Percentiles rank a stretch among this genome's conserved stretches.
Evolutionary conservation across 1,139 yeast species (phyloP).

Genomic region (Pichia kudriavzevii): DNA sequence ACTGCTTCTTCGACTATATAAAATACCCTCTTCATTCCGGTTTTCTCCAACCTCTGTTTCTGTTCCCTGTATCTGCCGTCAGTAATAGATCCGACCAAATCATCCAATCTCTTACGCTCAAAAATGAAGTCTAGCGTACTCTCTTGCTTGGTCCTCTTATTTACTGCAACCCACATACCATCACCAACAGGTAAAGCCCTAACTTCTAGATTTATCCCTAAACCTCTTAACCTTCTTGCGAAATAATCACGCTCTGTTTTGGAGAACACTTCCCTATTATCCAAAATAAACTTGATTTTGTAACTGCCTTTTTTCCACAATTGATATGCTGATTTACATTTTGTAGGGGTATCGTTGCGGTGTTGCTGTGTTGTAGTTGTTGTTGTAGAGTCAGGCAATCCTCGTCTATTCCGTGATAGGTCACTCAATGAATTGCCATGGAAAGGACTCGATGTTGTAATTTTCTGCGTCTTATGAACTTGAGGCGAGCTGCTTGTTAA

Average conservation of each 20-base stretch:
- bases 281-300: slow-evolving; percentile 59
- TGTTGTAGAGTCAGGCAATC: neutral
- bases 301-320: slow-evolving; percentile 49
- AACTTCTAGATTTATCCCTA: slow-evolving; percentile 47
- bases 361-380: slow-evolving; percentile 4
- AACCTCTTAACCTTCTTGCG: slow-evolving; percentile 40
- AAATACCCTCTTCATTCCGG: slow-evolving; percentile 60
- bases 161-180: slow-evolving; percentile 78
- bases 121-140: slow-evolving; percentile 73
- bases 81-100: slow-evolving; percentile 69
- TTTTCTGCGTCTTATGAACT: neutral
- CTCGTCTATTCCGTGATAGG: neutral
- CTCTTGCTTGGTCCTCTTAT: slow-evolving; percentile 48
- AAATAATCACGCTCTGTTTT: slow-evolving; percentile 59
- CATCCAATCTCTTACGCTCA: slow-evolving; percentile 86
- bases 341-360: neutral
- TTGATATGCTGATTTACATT: slow-evolving; percentile 23
- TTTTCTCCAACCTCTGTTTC: slow-evolving; percentile 61
- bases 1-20: slow-evolving; percentile 80
- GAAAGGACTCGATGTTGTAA: slow-evolving; percentile 8
- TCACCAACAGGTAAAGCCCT: slow-evolving; percentile 76
- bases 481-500: slow-evolving; percentile 11
- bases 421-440: slow-evolving; percentile 4
- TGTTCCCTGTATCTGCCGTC: slow-evolving; percentile 91
- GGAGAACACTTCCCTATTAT: slow-evolving; percentile 72